Conservation (phyloP, 2,329 filamentous ascomycete genomes). For the Ceratocystis variospora region DNA sequence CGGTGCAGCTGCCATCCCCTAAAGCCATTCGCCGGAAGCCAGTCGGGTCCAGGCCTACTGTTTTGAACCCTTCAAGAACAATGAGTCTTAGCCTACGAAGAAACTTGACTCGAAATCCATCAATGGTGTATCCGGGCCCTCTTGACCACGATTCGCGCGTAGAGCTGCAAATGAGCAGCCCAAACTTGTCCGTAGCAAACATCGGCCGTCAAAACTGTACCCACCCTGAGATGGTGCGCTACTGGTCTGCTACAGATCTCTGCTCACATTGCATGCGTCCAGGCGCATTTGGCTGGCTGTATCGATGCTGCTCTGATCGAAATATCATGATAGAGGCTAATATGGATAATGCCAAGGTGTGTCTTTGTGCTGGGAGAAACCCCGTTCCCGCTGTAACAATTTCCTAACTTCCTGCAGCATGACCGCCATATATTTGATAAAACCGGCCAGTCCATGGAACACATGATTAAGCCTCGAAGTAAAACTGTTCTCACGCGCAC, state of each 20-base stretch:
- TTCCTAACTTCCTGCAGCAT: conserved; percentile 10
- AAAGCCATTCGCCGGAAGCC: not conserved
- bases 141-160: not conserved
- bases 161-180: not conserved
- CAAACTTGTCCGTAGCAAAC: not conserved
- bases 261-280: conserved; percentile 34
- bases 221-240: conserved; percentile 9
- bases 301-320: conserved; percentile 54
- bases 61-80: not conserved
- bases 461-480: conserved; percentile 27
- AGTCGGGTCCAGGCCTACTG: not conserved
- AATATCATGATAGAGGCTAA: conserved; percentile 29
- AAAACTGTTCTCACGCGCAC: conserved; percentile 31
- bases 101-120: conserved; percentile 1
- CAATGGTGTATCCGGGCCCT: conserved; percentile 6
- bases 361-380: conserved; percentile 11
- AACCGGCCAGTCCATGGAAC: conserved; percentile 26
- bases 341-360: conserved; percentile 23
- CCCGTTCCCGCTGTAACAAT: conserved; percentile 1
- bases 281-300: conserved; percentile 56
- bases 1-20: not conserved
- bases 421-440: conserved; percentile 27
- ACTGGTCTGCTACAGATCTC: conserved; percentile 9
- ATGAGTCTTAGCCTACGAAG: not conserved
- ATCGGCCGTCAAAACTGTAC: conserved; percentile 1